Conservation (phyloP, 2,329 filamentous ascomycete species). For the Cytospora piceae region DNA sequence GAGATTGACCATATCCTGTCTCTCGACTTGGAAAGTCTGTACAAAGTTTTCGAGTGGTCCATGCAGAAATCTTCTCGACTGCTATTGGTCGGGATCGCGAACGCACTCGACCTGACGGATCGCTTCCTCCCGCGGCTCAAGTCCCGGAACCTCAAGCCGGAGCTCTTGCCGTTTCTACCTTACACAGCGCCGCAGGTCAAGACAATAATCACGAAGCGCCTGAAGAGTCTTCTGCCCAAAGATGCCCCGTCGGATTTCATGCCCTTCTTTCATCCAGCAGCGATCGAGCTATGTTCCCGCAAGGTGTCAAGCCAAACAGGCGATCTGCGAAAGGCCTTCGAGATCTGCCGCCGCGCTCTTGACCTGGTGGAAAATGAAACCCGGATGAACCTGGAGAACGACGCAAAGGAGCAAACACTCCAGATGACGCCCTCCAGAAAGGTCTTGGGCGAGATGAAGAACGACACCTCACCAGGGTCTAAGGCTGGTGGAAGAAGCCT, state of each 20-base stretch:
- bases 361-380: conserved; percentile 89
- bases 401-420: conserved; percentile 57
- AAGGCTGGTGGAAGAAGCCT: conserved; percentile 45
- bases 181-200: conserved; percentile 90
- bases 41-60: conserved; percentile 96
- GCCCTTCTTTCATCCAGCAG: conserved; percentile 91
- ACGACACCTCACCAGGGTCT: conserved; percentile 62
- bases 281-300: conserved; percentile 90
- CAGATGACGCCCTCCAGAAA: conserved; percentile 72
- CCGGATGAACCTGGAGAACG: conserved; percentile 70
- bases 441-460: conserved; percentile 79
- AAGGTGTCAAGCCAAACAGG: conserved; percentile 95
- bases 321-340: conserved; percentile 92
- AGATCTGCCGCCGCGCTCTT: conserved; percentile 86
- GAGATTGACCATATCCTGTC: conserved; percentile 95
- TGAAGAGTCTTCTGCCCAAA: conserved; percentile 72
- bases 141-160: conserved; percentile 86
- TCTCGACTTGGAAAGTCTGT: conserved; percentile 84
- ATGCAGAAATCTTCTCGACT: conserved; percentile 79
- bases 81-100: conserved; percentile 89
- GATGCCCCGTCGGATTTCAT: conserved; percentile 62
- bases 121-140: conserved; percentile 93
- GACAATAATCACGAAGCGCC: conserved; percentile 79
- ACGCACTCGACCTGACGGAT: conserved; percentile 93
- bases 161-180: conserved; percentile 87